Percentiles rank a stretch among this genome's conserved stretches.
Conservation (phyloP, 2,329 filamentous ascomycete genomes). For the Fusarium sterilihyphosum region DNA sequence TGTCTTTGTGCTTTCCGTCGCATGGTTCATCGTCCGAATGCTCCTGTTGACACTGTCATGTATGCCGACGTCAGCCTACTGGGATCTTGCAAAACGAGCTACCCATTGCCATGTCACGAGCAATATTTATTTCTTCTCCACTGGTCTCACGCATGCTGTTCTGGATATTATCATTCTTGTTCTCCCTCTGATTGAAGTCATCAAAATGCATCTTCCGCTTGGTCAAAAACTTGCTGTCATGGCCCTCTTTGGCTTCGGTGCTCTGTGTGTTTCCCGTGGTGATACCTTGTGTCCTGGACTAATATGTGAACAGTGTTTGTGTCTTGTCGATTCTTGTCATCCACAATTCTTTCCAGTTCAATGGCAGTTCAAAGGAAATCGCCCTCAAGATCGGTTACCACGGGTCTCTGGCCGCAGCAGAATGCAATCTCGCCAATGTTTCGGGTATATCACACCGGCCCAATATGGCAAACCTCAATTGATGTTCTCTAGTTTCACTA, state of each 20-base stretch:
- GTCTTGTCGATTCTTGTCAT: conserved; percentile 41
- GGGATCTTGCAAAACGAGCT: conserved; percentile 41
- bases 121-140: conserved; percentile 45
- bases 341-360: conserved; percentile 25
- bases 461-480: fast-evolving
- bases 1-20: conserved; percentile 23
- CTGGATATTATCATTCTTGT: conserved; percentile 47
- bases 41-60: conserved; percentile 48
- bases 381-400: conserved; percentile 38
- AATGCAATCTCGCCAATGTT: conserved; percentile 42
- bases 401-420: conserved; percentile 40
- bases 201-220: conserved; percentile 41
- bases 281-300: neutral
- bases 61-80: conserved; percentile 46
- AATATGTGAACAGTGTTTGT: conserved; percentile 17
- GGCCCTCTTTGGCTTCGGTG: conserved; percentile 44
- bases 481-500: conserved; percentile 13
- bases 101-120: conserved; percentile 44
- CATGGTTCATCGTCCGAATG: conserved; percentile 43
- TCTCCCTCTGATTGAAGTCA: conserved; percentile 45
- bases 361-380: conserved; percentile 35
- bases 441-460: conserved; percentile 24
- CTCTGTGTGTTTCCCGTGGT: conserved; percentile 31
- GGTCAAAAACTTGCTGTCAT: conserved; percentile 44
- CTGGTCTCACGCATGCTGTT: conserved; percentile 43